A percentile compares a stretch with the other conserved stretches of the same genome.
Conservation (phyloP, 2,329 filamentous ascomycete genomes). For the Alternaria longipes region DNA sequence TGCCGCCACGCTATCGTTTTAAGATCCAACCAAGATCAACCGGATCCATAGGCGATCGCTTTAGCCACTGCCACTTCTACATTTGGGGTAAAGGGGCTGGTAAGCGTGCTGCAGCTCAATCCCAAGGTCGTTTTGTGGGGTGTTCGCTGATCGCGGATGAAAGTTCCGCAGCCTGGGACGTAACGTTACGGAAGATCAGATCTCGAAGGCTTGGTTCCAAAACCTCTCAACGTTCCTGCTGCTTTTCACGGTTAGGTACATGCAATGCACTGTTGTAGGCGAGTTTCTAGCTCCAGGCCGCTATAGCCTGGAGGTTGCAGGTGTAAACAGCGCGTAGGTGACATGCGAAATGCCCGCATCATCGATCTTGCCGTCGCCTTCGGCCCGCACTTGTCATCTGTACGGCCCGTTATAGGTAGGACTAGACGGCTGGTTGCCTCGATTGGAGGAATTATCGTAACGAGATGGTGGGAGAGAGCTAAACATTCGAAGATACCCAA, state of each 20-base stretch:
- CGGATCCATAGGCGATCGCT: slow-evolving; percentile 9
- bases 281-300: neutral
- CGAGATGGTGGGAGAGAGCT: slow-evolving; percentile 1
- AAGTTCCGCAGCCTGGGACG: neutral
- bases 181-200: neutral
- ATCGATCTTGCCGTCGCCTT: slow-evolving; percentile 16
- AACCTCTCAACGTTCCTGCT: neutral
- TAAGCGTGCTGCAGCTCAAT: slow-evolving; percentile 4
- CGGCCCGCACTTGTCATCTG: slow-evolving; percentile 11
- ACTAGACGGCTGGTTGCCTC: neutral
- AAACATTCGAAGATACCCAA: slow-evolving; percentile 1
- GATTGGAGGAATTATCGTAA: neutral
- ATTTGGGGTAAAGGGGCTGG: slow-evolving; percentile 3
- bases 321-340: neutral
- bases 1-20: slow-evolving; percentile 14
- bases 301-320: neutral
- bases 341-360: slow-evolving; percentile 12
- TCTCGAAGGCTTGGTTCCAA: neutral
- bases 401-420: slow-evolving; percentile 6
- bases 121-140: neutral
- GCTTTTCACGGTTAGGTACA: neutral
- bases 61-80: slow-evolving; percentile 12
- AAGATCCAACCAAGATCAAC: slow-evolving; percentile 12
- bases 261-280: neutral
- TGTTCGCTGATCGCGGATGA: slow-evolving; percentile 4